Base-by-base conservation (phyloP, 805 yeast genomes). In the Zygoascus flipseniorum region DNA sequence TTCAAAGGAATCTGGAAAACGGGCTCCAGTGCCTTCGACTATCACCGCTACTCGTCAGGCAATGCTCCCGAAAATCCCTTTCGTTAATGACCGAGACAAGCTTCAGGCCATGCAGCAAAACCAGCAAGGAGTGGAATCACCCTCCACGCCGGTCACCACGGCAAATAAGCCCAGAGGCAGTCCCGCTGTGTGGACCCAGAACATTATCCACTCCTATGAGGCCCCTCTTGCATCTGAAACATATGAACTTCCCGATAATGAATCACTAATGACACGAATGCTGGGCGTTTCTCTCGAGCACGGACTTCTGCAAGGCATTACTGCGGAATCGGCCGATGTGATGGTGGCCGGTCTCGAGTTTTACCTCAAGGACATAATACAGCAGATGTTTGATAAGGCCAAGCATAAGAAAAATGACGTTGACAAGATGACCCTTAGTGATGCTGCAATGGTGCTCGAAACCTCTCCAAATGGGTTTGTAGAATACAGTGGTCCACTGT, bases 201-300 rank as follows among this genome's bases (percentile, higher is more conserved):
- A 93, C 64, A 87, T 93, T 16, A 77, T 85, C 52, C 89, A 85
- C 62, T 95, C 93, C 2, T 78, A 88, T 52, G 89, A 86, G 60
- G 80, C 93, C 1, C 92, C 93, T 4, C 73, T 90, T 37, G 78
- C 92, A 1, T 73, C 86, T 0, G 96, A 92, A 59, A 74, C 80
- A 39, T 87, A 76, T 65, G 90, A 90, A 57, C 67, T 93, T 5
- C 97, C 97, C 0, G 98, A 92, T 59, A 74, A 76, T 43, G 89
- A 83, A 47, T 77, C 76, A 41, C 68, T 93, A 46, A 78, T 80
- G 51, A 72, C 82, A 11, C 76, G 89, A 51, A 82, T 93, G 76
- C 69, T 83, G 19, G 93, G 96, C 63, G 82, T 86, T 9, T 85
- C 93, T 58, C 76, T 97, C 61, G 98, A 93, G 63, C 82, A 89